Conservation (phyloP, 2,329 filamentous ascomycete species). For the Kalmusia sp. region DNA sequence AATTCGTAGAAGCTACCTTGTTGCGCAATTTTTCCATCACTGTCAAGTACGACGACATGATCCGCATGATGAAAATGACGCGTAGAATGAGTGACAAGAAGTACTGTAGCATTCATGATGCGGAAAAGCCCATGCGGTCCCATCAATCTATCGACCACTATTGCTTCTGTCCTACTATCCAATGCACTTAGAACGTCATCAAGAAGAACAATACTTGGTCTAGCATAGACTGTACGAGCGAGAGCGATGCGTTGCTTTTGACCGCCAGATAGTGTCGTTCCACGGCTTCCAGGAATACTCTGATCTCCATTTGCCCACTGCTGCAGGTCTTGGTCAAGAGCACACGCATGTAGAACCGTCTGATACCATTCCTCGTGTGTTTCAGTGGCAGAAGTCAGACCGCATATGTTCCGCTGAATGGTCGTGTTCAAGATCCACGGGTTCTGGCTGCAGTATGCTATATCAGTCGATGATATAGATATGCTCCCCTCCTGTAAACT, state of each 20-base stretch:
- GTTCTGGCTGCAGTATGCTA: slow-evolving; percentile 32
- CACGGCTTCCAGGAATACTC: too few species aligned
- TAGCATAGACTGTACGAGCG: too few species aligned
- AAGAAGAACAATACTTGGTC: too few species aligned
- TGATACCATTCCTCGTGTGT: too few species aligned
- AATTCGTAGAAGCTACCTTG: slow-evolving; percentile 48
- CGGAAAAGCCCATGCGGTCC: slow-evolving; percentile 7
- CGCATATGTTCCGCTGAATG: slow-evolving; percentile 31
- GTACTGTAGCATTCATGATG: slow-evolving; percentile 6
- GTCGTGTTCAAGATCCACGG: slow-evolving; percentile 35
- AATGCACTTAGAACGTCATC: too few species aligned
- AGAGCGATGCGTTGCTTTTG: too few species aligned
- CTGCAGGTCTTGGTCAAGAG: too few species aligned
- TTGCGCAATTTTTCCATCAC: slow-evolving; percentile 36
- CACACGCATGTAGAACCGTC: too few species aligned
- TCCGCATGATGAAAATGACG: slow-evolving; percentile 35
- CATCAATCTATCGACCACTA: slow-evolving; percentile 8
- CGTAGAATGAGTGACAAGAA: slow-evolving; percentile 8
- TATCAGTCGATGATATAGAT: slow-evolving; percentile 9
- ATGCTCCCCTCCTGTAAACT: slow-evolving; percentile 4
- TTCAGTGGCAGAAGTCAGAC: too few species aligned
- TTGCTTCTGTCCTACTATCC: too few species aligned
- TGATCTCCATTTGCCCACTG: too few species aligned
- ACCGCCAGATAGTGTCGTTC: too few species aligned
- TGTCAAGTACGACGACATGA: slow-evolving; percentile 49